A percentile compares a stretch with the other conserved stretches of the same genome.
Evolutionary conservation across 2,329 filamentous ascomycete species (phyloP).

Genomic region (Sarocladiaceae sp.): DNA sequence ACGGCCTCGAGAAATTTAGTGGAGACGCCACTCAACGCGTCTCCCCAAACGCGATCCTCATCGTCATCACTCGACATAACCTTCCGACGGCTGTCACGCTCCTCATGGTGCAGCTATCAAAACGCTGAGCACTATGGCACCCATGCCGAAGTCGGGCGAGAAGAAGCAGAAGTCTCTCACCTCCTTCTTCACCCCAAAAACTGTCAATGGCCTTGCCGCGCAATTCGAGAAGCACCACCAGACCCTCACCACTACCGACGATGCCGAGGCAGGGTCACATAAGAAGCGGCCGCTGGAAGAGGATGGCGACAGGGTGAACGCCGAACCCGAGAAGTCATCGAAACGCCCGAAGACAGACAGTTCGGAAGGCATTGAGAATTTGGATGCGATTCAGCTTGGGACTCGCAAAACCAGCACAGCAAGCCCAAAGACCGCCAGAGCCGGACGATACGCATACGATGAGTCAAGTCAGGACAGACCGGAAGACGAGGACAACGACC

Average conservation of each 20-base stretch:
- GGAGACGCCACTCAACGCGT: slow-evolving; percentile 5
- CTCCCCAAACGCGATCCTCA: background rate
- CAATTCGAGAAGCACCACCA: slow-evolving; percentile 26
- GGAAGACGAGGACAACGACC: slow-evolving; percentile 39
- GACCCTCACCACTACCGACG: slow-evolving; percentile 19
- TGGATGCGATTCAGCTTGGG: slow-evolving; percentile 26
- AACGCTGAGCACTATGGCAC: slow-evolving; percentile 23
- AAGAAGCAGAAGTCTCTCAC: slow-evolving; percentile 80
- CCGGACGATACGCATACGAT: slow-evolving; percentile 47
- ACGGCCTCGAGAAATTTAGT: no score
- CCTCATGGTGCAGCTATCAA: background rate
- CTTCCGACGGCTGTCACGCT: no score
- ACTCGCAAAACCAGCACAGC: slow-evolving; percentile 13
- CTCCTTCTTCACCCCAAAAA: slow-evolving; percentile 70
- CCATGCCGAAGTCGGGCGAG: slow-evolving; percentile 30
- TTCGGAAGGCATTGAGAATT: slow-evolving; percentile 28
- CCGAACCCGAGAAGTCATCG: slow-evolving; percentile 26
- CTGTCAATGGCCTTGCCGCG: slow-evolving; percentile 39
- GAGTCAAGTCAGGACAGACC: slow-evolving; percentile 28
- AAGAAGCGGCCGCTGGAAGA: slow-evolving; percentile 48
- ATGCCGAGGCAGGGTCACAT: slow-evolving; percentile 22
- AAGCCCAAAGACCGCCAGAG: slow-evolving; percentile 28
- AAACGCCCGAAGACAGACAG: slow-evolving; percentile 38
- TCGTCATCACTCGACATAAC: no score
- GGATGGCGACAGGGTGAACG: slow-evolving; percentile 37